Evolutionary conservation across 164 flowering plant species (phyloP), one percentile per base, ranked within the genome.

Genomic region (Magnolia officinalis): DNA sequence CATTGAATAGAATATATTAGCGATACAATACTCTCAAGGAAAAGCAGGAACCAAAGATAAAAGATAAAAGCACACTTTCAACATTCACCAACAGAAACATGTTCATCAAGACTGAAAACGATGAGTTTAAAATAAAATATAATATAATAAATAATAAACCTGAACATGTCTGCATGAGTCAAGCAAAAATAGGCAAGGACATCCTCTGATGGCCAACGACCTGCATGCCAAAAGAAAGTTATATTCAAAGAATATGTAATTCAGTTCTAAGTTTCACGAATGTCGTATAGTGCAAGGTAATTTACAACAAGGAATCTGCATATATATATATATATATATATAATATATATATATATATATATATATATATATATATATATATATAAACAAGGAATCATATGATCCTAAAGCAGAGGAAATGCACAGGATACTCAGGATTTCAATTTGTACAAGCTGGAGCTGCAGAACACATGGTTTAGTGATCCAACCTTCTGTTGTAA

Each of bases 121-220:
- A 45, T 18, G 1, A 50, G 18, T 66, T 66, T 45, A 82, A 45
- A 50, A 37, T 37, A 37, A 37, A 37, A 37, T 37, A 37, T 37
- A 37, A 37, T 2, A 37, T 37, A 37, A 37, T 37, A 37, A 37
- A 37, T 37, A 37, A 37, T 37, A 37, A 51, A 95, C 98, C 99
- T 91, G 86, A 95, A 95, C 78, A 83, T 81, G 24, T 88, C 90
- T 26, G 86, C 85, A 82, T 88, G 86, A 76, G 84, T 85, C 84
- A 91, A 76, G 84, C 95, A 92, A 82, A 87, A 96, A 81, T 90
- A 86, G 50, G 97, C 91, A 78, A 96, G 96, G 66, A 94, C 90
- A 50, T 92, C 98, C 80, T 96, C 98, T 72, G 98, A 91, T 65
- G 99, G 99, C 99, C 98, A 96, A 31, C 81, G 87, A 87, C 99